Evolutionary conservation across 2,329 filamentous ascomycete species (phyloP), one percentile per base, ranked within the genome.

Genomic region (Alternaria triticina): DNA sequence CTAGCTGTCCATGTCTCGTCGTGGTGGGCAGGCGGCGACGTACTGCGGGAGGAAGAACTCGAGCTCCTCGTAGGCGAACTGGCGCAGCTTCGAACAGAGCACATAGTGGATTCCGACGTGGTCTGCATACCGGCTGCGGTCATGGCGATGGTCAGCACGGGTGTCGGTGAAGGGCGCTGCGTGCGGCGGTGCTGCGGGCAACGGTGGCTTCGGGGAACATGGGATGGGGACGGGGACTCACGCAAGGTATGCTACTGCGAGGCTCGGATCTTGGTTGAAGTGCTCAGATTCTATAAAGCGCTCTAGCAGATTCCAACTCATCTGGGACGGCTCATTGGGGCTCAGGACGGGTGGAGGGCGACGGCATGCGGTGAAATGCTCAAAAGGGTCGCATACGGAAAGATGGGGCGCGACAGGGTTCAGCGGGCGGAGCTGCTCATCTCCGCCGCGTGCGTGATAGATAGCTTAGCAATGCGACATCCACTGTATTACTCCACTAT

Each of bases 261-360:
- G 89, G 81, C 94, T 95, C 68, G 93, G 92, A 83, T 95, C 91
- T 83, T 92, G 90, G 85, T 94, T 95, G 87, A 96, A 96, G 85
- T 96, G 91, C 86, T 96, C 92, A 85, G 91, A 94, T 87, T 95
- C 92, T 85, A 96, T 89, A 88, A 95, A 94, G 82, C 92, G 89
- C 86, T 93, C 91, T 80, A 96, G 87, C 84, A 96, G 86, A 85
- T 94, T 91, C 92, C 92, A 95, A 83, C 83, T 85, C 83, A 85
- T 85, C 76, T 74, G 77, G 76, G 73, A 74, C 77, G 76, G 75
- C 70, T 78, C 77, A 79, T 79, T 78, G 75, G 75, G 74, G 72
- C 72, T 70, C 59, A 45, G 61, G 43, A 68, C 54, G 64, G 63
- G 68, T 55, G 60, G 70, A 51, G 60, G 61, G 61, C 58, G 61